Conservation (phyloP, 257 asterid species). For the Nyctanthes arbortristis region DNA sequence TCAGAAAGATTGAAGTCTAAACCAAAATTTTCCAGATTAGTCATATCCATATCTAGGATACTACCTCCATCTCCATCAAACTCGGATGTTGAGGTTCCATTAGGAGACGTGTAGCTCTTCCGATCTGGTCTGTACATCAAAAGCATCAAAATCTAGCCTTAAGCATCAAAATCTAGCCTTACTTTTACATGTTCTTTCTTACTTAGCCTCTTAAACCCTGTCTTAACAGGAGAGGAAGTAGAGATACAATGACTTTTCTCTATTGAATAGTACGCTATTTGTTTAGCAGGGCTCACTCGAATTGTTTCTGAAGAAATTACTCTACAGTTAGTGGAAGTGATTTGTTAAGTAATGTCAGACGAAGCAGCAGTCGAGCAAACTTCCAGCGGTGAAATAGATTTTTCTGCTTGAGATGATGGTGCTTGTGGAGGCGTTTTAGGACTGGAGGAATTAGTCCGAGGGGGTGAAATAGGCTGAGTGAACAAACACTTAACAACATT, state of each 20-base stretch:
- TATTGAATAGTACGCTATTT: constrained; percentile 68
- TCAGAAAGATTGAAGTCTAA: constrained; percentile 55
- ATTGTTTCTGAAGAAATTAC: constrained; percentile 84
- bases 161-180: too few relatives aligned
- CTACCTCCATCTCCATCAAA: constrained; percentile 46
- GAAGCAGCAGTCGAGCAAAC: constrained; percentile 41
- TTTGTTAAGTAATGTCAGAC: constrained; percentile 39
- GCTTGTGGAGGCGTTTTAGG: constrained; percentile 82
- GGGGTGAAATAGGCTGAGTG: constrained; percentile 56
- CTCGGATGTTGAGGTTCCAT: constrained; percentile 57
- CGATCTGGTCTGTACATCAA: constrained; percentile 46
- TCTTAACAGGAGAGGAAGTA: constrained; percentile 68
- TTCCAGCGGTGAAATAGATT: constrained; percentile 53
- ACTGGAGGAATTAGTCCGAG: constrained; percentile 54
- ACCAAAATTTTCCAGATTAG: constrained; percentile 69
- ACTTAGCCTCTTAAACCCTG: constrained; percentile 46
- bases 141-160: constrained; percentile 74
- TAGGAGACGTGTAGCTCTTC: constrained; percentile 47
- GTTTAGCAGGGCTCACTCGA: constrained; percentile 77
- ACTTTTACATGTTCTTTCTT: constrained; percentile 76
- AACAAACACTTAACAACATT: constrained; percentile 76
- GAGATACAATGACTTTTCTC: constrained; percentile 66
- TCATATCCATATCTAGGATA: constrained; percentile 66
- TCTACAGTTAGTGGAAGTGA: constrained; percentile 64
- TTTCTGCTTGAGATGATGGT: constrained; percentile 65